Evolutionary conservation across 352 stramenopile species (phyloP).

Genomic region (Nothophytophthora sp.): DNA sequence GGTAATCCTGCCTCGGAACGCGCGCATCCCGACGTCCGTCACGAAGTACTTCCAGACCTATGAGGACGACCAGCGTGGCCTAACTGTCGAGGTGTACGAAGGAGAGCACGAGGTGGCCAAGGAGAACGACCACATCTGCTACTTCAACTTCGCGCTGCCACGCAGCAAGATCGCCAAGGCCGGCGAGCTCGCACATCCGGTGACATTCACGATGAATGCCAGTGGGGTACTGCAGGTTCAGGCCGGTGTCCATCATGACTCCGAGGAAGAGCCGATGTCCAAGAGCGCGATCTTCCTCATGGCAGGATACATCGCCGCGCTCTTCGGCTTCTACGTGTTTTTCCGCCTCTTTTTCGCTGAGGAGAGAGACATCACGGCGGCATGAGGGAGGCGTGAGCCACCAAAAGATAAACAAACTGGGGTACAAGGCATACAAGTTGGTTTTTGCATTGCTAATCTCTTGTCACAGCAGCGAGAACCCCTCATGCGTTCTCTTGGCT

Average conservation of each 20-base stretch:
- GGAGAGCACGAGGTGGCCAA: constrained; percentile 70
- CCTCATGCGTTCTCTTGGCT: no score
- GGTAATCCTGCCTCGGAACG: constrained; percentile 95
- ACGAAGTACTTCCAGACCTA: constrained; percentile 87
- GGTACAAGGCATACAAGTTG: no score
- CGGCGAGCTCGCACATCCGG: constrained; percentile 72
- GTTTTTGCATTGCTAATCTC: no score
- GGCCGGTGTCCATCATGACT: constrained; percentile 78
- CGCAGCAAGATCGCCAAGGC: constrained; percentile 69
- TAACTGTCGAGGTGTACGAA: constrained; percentile 85
- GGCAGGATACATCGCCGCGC: constrained; percentile 43
- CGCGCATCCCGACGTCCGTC: constrained; percentile 68
- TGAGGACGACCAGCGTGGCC: constrained; percentile 68
- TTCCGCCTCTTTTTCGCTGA: constrained; percentile 68
- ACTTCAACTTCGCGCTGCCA: constrained; percentile 85
- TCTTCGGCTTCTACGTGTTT: constrained; percentile 66
- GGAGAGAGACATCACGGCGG: constrained; percentile 44
- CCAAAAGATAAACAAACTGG: no score
- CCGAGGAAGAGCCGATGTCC: constrained; percentile 75
- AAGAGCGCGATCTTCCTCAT: constrained; percentile 60
- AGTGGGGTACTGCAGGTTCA: constrained; percentile 86
- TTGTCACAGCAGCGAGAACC: no score
- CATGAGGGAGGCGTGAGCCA: no score
- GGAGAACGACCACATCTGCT: constrained; percentile 85
- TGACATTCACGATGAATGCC: constrained; percentile 89